Base-by-base conservation (phyloP, 1,139 yeast species). In the Sugiyamaella grinbergsii region DNA sequence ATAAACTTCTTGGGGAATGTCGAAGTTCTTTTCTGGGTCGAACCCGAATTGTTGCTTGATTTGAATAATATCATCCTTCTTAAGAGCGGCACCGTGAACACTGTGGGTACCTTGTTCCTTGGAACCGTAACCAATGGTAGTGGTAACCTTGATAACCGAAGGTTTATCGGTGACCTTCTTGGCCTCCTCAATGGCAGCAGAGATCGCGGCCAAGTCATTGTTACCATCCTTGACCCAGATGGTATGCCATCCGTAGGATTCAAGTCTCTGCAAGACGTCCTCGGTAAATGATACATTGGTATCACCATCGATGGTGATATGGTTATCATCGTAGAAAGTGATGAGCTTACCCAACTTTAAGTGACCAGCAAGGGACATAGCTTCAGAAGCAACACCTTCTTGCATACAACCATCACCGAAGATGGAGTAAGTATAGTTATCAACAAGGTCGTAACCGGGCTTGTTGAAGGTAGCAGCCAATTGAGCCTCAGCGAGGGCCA, bases 331-430 rank as follows among this genome's bases (percentile, higher is more conserved):
- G 84, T 94, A 94, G 76, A 93, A 83, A 54, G 94, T 90, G 72
- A 93, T 89, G 76, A 93, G 81, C 79, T 91, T 91, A 71, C 90
- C 90, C 71, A 93, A 83, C 77, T 90, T 81, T 73, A 93, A 79
- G 76, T 93, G 98, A 67, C 98, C 99, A 60, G 98, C 99, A 58
- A 91, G 76, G 40, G 98, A 93, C 63, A 81, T 80, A 50, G 98
- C 95, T 78, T 93, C 99, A 55, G 94, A 81, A 54, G 97, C 81
- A 58, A 93, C 90, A 80, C 99, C 99, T 78, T 93, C 99, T 93
- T 85, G 87, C 79, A 93, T 79, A 78, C 98, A 94, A 63, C 98
- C 99, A 67, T 93, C 99, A 75, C 99, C 99, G 58, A 89, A 75
- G 78, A 94, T 84, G 60, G 76, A 72, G 73, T 83, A 93, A 60